Conservation (phyloP, 331 rosid genomes). For the Stylosanthes scabra region DNA sequence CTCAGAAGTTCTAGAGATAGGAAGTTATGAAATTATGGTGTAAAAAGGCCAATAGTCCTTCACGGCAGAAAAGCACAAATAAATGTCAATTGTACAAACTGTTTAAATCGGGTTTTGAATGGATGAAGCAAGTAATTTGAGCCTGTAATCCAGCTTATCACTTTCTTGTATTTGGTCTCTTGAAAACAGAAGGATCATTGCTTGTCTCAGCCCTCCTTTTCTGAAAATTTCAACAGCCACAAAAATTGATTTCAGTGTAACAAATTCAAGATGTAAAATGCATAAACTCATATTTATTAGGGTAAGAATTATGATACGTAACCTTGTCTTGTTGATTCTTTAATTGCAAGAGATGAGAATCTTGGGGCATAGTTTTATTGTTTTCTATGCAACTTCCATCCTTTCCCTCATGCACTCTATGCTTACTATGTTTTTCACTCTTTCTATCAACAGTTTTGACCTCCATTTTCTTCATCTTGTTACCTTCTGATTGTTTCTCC, state of each 20-base stretch:
- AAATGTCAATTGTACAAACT: constrained; percentile 26
- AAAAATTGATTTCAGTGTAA: not conserved
- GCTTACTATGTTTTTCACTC: constrained; percentile 24
- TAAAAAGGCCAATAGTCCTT: not conserved
- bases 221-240: constrained; percentile 27
- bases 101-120: constrained; percentile 21
- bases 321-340: constrained; percentile 43
- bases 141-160: constrained; percentile 2
- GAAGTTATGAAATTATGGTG: not conserved
- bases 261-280: constrained; percentile 8
- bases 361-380: constrained; percentile 14
- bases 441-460: constrained; percentile 12
- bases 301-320: not conserved
- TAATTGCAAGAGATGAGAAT: constrained; percentile 29
- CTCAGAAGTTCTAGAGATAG: not conserved
- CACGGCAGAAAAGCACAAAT: not conserved
- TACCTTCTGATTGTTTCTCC: constrained; percentile 25
- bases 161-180: constrained; percentile 29
- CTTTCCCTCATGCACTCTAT: constrained; percentile 30
- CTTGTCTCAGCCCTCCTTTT: constrained; percentile 41
- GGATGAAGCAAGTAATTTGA: not conserved
- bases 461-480: constrained; percentile 29
- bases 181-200: constrained; percentile 38
- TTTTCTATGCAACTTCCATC: constrained; percentile 48
- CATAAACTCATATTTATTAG: not conserved